Base-by-base conservation (phyloP, 768 basidiomycete species). In the Lepiota brunneoincarnata region DNA sequence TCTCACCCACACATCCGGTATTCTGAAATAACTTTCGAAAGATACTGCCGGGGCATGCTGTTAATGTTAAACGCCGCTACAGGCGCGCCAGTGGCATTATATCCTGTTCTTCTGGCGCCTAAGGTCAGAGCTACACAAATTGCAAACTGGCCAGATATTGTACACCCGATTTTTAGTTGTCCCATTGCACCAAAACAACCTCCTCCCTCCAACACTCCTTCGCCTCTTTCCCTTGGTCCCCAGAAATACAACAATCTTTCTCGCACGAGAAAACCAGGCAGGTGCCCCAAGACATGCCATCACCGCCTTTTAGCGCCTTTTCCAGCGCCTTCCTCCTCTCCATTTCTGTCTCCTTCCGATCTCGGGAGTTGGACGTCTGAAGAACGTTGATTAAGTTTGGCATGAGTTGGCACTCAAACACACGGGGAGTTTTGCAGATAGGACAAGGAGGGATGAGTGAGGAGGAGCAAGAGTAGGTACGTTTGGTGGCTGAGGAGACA, bases 361-460 rank as follows among this genome's bases (percentile, higher is more conserved):
- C 51, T 60, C 65, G 58, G 28, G 66, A 64, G 4, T 60, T 48
- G 31, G 39, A 40, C n/a, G 59, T 46, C 47, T 76, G 73, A 12
- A 97, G 74, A 12, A 91, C 71, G 48, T 90, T 90, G 67, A 98
- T 93, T 49, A 98, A 72, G 64, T 93, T 92, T 1, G 96, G 96
- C 84, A 95, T 96, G 49, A 98, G 75, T 67, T 98, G 96, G 62
- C 89, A 89, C 67, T 98, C 96, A 67, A 97, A 98, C 18, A 87
- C 79, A 14, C 93, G 80, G 40, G 71, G 72, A 2, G 80, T 75
- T 35, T 75, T 71, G 71, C 96, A 98, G 12, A 70, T 63, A 1
- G 83, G 75, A 65, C 96, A 98, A 0, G 68, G 56, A 0, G 87
- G 83, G 26, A 93, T 71, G 28, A 54, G 28, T 18, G 14, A 28